phyloP scores from a whole-genome alignment of 805 yeast genomes.

The Cyberlindnera xishuangbannaensis region DNA sequence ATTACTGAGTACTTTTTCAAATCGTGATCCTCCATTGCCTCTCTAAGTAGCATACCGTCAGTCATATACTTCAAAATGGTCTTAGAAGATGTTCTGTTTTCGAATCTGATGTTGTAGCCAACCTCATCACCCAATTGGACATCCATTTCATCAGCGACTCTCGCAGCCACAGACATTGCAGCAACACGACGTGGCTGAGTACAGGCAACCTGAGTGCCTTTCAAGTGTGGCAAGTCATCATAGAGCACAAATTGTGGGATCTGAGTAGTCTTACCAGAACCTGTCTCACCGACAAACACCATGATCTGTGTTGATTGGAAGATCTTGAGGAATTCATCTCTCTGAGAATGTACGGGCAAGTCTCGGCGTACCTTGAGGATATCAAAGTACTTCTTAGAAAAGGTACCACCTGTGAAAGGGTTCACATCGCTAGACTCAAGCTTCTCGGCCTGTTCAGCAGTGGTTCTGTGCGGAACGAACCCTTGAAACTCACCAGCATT shows the following conservation, averaged over 20 bases:
- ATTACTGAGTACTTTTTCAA: slow-evolving; percentile 79
- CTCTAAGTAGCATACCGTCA: slow-evolving; percentile 96
- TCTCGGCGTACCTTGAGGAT: slow-evolving; percentile 77
- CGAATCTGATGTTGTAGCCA: slow-evolving; percentile 93
- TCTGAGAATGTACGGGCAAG: slow-evolving; percentile 90
- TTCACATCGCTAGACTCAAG: slow-evolving; percentile 57
- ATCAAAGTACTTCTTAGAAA: slow-evolving; percentile 63
- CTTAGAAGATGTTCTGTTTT: slow-evolving; percentile 73
- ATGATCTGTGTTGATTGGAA: slow-evolving; percentile 87
- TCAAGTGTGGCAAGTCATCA: slow-evolving; percentile 88
- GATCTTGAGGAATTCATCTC: slow-evolving; percentile 78
- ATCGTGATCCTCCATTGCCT: slow-evolving; percentile 94
- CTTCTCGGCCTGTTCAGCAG: slow-evolving; percentile 53
- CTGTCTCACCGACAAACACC: slow-evolving; percentile 99
- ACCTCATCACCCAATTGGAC: slow-evolving; percentile 90
- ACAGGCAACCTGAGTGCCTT: slow-evolving; percentile 86
- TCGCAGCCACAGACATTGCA: slow-evolving; percentile 95
- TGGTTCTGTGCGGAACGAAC: slow-evolving; percentile 55
- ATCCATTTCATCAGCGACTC: slow-evolving; percentile 98
- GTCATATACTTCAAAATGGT: slow-evolving; percentile 95
- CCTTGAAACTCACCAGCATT: slow-evolving; percentile 61
- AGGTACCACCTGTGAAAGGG: slow-evolving; percentile 71
- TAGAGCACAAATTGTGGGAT: slow-evolving; percentile 90
- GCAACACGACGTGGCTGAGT: slow-evolving; percentile 98
- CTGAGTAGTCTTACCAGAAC: slow-evolving; percentile 98